A percentile compares a stretch with the other conserved stretches of the same genome.
phyloP scores from a whole-genome alignment of 768 basidiomycete genomes.

The Clavaria fumosa region DNA sequence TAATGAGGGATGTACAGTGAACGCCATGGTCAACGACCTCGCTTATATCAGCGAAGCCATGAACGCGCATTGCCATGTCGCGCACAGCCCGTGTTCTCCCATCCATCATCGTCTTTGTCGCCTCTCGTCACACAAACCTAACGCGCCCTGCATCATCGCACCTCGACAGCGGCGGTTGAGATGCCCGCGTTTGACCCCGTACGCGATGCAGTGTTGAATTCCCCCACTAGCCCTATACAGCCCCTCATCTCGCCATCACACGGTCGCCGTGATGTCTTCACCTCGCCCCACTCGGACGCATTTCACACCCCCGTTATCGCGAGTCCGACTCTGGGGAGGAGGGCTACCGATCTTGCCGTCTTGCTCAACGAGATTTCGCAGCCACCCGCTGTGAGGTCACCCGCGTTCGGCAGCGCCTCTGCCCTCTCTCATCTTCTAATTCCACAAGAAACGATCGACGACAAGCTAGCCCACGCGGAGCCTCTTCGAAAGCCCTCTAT shows the following conservation, averaged over 20 bases:
- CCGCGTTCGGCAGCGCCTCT: slow-evolving; percentile 26
- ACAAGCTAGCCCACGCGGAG: slow-evolving; percentile 20
- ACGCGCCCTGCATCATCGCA: too few relatives aligned
- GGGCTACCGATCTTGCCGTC: slow-evolving; percentile 65
- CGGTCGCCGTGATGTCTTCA: slow-evolving; percentile 14
- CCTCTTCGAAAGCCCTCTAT: slow-evolving; percentile 15
- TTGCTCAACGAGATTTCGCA: slow-evolving; percentile 37
- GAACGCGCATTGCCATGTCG: too few relatives aligned
- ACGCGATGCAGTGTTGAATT: slow-evolving; percentile 73
- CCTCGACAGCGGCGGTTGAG: neutral
- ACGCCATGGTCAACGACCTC: too few relatives aligned
- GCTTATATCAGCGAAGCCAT: too few relatives aligned
- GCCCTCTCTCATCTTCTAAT: slow-evolving; percentile 29
- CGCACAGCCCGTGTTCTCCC: too few relatives aligned
- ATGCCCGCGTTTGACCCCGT: slow-evolving; percentile 80
- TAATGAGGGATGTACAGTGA: too few relatives aligned
- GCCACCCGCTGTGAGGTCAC: slow-evolving; percentile 10
- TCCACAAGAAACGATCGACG: slow-evolving; percentile 14
- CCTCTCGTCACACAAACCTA: too few relatives aligned
- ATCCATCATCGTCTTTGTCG: too few relatives aligned
- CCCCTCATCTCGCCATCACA: slow-evolving; percentile 19
- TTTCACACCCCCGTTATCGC: slow-evolving; percentile 21
- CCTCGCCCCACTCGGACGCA: slow-evolving; percentile 13
- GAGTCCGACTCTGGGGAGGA: slow-evolving; percentile 37
- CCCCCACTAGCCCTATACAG: slow-evolving; percentile 38